Percentiles rank a stretch among this genome's conserved stretches.
Evolutionary conservation across 1,139 yeast genomes (phyloP).

Genomic region (Pichia kudriavzevii): DNA sequence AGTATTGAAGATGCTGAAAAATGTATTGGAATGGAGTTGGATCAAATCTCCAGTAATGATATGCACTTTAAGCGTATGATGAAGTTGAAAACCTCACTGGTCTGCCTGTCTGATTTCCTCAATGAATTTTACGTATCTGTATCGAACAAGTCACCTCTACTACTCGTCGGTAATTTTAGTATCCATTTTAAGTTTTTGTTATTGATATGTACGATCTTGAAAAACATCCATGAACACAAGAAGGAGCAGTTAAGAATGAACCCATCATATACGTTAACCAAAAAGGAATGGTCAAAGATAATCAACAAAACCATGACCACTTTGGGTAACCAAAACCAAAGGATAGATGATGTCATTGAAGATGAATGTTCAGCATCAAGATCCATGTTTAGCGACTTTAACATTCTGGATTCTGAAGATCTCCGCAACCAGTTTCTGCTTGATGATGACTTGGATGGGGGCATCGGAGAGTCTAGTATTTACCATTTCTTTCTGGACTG

Average conservation of each 20-base stretch:
- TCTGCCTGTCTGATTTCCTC: slow-evolving; percentile 13
- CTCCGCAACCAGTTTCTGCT: too few relatives aligned
- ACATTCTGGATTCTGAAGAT: too few relatives aligned
- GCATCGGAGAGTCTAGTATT: too few relatives aligned
- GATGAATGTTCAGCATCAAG: too few relatives aligned
- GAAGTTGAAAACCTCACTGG: slow-evolving; percentile 2
- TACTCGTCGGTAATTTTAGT: slow-evolving; percentile 14
- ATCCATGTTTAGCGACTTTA: too few relatives aligned
- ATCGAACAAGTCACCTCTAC: slow-evolving; percentile 3
- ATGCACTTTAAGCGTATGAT: neutral
- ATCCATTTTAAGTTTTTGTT: slow-evolving; percentile 14
- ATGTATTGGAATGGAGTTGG: slow-evolving; percentile 3
- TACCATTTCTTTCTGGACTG: too few relatives aligned
- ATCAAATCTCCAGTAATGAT: slow-evolving; percentile 3
- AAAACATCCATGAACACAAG: slow-evolving; percentile 9
- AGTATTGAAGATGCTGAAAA: slow-evolving; percentile 5
- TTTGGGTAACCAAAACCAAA: too few relatives aligned
- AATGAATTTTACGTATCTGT: slow-evolving; percentile 14
- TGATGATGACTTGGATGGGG: too few relatives aligned
- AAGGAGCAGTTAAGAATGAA: neutral
- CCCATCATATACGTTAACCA: neutral
- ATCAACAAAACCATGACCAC: slow-evolving; percentile 9
- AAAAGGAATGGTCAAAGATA: slow-evolving; percentile 8
- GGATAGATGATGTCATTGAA: too few relatives aligned
- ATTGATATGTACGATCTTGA: slow-evolving; percentile 17